phyloP scores from a whole-genome alignment of 2,329 filamentous ascomycete species.

The Colletotrichum sp. region DNA sequence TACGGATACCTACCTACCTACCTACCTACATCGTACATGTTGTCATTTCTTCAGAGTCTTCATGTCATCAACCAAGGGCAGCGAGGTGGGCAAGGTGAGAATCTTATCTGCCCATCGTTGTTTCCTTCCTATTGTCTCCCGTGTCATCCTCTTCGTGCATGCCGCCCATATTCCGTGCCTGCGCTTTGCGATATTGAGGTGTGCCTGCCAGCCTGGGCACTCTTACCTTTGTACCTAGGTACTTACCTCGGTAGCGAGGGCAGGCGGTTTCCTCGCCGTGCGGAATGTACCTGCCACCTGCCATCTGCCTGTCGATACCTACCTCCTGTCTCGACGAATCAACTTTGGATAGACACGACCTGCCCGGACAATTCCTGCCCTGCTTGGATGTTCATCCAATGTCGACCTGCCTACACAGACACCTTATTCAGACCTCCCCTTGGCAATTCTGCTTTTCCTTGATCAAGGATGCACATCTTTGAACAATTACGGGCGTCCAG shows the following conservation, averaged over 20 bases:
- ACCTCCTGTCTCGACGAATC: neutral
- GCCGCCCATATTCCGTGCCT: neutral
- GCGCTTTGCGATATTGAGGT: neutral
- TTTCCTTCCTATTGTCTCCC: neutral
- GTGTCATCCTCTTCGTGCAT: neutral
- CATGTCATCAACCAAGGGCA: neutral
- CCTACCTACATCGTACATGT: neutral
- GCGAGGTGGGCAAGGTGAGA: neutral
- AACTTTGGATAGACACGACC: neutral
- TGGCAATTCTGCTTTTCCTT: neutral
- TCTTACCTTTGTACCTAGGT: neutral
- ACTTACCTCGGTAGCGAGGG: neutral
- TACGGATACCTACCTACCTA: neutral
- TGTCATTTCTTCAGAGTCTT: neutral
- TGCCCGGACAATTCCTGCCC: neutral
- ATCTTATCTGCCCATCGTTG: neutral
- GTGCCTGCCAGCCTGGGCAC: neutral
- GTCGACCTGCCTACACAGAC: neutral
- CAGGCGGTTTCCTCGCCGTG: neutral
- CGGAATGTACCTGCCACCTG: neutral
- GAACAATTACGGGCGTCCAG: neutral
- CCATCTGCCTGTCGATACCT: neutral
- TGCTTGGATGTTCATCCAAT: neutral
- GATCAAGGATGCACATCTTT: neutral
- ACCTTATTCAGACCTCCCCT: neutral